Percentiles rank a stretch among this genome's conserved stretches.
These are phyloP conservation scores for Xylaria sp. DNA, from an alignment of 2,329 filamentous ascomycete genomes.

Conservation along the genomic window DNA sequence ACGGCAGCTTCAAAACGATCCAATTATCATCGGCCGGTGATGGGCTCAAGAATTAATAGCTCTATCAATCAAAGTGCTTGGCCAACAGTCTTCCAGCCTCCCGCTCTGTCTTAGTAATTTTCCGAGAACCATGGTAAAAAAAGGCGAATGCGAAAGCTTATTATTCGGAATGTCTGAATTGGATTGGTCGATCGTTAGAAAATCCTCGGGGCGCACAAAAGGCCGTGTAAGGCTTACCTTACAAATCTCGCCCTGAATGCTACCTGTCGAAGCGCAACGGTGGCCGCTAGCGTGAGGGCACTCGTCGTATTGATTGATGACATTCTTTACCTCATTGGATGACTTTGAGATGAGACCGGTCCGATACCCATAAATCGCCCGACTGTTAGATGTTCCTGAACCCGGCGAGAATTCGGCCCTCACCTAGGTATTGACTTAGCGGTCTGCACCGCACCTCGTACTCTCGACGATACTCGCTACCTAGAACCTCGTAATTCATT, in stretches of 20 bases:
- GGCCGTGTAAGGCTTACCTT: constrained; percentile 19
- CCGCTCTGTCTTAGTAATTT: constrained; percentile 3
- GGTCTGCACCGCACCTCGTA: not conserved
- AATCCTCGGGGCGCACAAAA: constrained; percentile 4
- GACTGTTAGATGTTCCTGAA: not conserved
- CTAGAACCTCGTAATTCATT: not conserved
- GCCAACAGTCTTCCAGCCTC: not conserved
- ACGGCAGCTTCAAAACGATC: constrained; percentile 3
- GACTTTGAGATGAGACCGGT: not conserved
- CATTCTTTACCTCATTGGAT: not conserved
- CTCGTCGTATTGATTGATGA: not conserved
- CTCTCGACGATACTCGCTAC: not conserved
- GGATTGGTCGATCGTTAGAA: not conserved
- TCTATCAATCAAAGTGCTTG: constrained; percentile 6
- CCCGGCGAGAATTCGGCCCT: not conserved
- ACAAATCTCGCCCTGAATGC: not conserved
- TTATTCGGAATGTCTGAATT: constrained; percentile 13
- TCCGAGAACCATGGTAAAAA: not conserved
- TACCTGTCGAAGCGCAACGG: not conserved
- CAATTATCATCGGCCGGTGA: constrained; percentile 6
- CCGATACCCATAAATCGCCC: not conserved
- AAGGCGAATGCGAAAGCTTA: constrained; percentile 11
- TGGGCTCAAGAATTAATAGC: not conserved
- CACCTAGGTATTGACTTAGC: not conserved
- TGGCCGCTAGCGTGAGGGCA: constrained; percentile 1